phyloP scores from a whole-genome alignment of 495 filamentous ascomycete genomes.

The Penicillium odoratum region DNA sequence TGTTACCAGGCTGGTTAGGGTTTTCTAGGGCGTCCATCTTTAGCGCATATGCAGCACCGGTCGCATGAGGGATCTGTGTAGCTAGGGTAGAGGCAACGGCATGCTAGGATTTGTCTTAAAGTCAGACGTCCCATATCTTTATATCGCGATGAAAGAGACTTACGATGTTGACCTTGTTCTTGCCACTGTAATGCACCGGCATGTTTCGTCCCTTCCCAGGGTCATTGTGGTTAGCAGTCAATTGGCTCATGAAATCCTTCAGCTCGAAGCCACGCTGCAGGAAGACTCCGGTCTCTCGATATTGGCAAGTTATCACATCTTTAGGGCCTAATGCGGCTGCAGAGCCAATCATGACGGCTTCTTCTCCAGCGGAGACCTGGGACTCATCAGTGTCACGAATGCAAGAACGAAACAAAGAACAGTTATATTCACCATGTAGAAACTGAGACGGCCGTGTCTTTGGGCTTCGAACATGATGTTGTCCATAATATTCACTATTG shows the following conservation, averaged over 20 bases:
- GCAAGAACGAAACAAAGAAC: neutral
- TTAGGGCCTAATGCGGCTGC: slow-evolving; percentile 74
- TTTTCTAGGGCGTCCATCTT: slow-evolving; percentile 76
- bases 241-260: slow-evolving; percentile 84
- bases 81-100: slow-evolving; percentile 86
- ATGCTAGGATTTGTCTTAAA: slow-evolving; percentile 66
- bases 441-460: slow-evolving; percentile 73
- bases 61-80: slow-evolving; percentile 89
- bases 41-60: slow-evolving; percentile 86
- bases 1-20: slow-evolving; percentile 58
- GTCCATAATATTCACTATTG: slow-evolving; percentile 78
- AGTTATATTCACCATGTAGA: slow-evolving; percentile 76
- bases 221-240: slow-evolving; percentile 83
- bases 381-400: neutral
- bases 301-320: slow-evolving; percentile 88
- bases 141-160: neutral
- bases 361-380: slow-evolving; percentile 81
- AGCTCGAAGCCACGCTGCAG: slow-evolving; percentile 81
- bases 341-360: slow-evolving; percentile 82
- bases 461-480: slow-evolving; percentile 82
- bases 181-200: slow-evolving; percentile 92
- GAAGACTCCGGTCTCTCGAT: slow-evolving; percentile 85
- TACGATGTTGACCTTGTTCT: slow-evolving; percentile 14
- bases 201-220: slow-evolving; percentile 82
- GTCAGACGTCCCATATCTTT: too few relatives aligned